Evolutionary conservation across 1,284 basidiomycete species (phyloP).

Genomic region (Neotropicomus parvogracilis): DNA sequence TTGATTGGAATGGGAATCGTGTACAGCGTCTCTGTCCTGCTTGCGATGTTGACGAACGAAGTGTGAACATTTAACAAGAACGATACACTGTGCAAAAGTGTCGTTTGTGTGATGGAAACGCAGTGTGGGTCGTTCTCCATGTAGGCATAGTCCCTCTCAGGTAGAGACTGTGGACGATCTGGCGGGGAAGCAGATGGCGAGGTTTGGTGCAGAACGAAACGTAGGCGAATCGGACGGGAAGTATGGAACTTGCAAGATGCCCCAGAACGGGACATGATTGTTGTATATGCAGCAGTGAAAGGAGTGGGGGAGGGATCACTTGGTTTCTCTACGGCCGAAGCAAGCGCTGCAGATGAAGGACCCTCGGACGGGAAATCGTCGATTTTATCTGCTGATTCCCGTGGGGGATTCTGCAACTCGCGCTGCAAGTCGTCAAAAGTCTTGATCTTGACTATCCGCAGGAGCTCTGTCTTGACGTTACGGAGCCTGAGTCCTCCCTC

Average conservation of each 20-base stretch:
- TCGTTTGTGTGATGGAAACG: constrained; percentile 70
- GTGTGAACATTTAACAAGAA: constrained; percentile 63
- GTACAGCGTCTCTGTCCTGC: constrained; percentile 59
- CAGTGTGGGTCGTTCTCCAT: constrained; percentile 59
- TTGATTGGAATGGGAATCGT: constrained; percentile 62
- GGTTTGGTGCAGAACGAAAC: constrained; percentile 66
- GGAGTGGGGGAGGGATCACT: constrained; percentile 35
- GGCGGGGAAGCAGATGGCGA: constrained; percentile 51
- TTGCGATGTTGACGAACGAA: constrained; percentile 68
- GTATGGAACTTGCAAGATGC: constrained; percentile 78
- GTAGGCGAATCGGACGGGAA: constrained; percentile 59
- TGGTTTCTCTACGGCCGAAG: constrained; percentile 30
- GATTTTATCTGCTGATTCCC: constrained; percentile 12
- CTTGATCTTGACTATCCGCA: constrained; percentile 56
- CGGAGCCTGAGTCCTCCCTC: constrained; percentile 65
- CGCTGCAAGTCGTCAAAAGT: constrained; percentile 36
- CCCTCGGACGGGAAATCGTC: constrained; percentile 23
- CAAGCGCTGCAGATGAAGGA: constrained; percentile 24
- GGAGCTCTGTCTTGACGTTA: constrained; percentile 70
- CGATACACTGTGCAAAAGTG: constrained; percentile 66
- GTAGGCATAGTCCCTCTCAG: constrained; percentile 42
- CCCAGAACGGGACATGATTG: constrained; percentile 66
- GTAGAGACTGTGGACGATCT: constrained; percentile 41
- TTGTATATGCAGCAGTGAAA: constrained; percentile 39
- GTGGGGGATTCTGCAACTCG: constrained; percentile 28